These are phyloP conservation scores for Cytospora mali DNA, from an alignment of 2,329 filamentous ascomycete genomes.

Conservation along the genomic window DNA sequence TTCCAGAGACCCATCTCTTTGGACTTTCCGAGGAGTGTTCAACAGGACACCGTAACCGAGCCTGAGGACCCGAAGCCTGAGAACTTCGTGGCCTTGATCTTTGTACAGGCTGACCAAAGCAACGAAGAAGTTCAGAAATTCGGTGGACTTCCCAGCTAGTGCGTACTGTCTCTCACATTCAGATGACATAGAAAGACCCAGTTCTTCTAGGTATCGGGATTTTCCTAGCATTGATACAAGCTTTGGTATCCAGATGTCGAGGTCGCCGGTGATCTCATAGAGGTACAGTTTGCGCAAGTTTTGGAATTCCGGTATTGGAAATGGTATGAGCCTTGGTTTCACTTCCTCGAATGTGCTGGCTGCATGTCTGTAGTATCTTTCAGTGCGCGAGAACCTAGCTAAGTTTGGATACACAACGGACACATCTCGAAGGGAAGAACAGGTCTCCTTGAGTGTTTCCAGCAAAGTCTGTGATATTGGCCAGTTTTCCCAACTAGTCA, in stretches of 20 bases:
- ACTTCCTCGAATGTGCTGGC: slow-evolving; percentile 8
- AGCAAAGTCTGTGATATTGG: slow-evolving; percentile 13
- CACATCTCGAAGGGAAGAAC: slow-evolving; percentile 13
- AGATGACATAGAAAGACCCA: slow-evolving; percentile 20
- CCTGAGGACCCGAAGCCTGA: slow-evolving; percentile 18
- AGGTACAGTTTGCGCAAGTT: slow-evolving; percentile 22
- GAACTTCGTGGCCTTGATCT: slow-evolving; percentile 13
- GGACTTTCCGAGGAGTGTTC: neutral
- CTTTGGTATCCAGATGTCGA: slow-evolving; percentile 13
- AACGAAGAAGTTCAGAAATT: slow-evolving; percentile 16
- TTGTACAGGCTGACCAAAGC: slow-evolving; percentile 7
- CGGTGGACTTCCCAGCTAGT: neutral
- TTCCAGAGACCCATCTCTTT: neutral
- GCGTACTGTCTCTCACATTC: slow-evolving; percentile 18
- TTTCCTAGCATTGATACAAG: slow-evolving; percentile 16
- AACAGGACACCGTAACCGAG: slow-evolving; percentile 23
- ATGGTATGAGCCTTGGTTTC: slow-evolving; percentile 7
- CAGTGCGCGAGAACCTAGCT: neutral
- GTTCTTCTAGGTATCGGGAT: slow-evolving; percentile 11
- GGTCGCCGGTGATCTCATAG: slow-evolving; percentile 19
- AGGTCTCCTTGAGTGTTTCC: slow-evolving; percentile 6
- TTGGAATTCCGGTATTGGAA: slow-evolving; percentile 12
- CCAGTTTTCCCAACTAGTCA: slow-evolving; percentile 20
- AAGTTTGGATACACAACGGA: slow-evolving; percentile 18
- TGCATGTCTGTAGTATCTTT: slow-evolving; percentile 7